Evolutionary conservation across 768 basidiomycete genomes (phyloP), one percentile per base, ranked within the genome.

Genomic region (Collybia nuda): DNA sequence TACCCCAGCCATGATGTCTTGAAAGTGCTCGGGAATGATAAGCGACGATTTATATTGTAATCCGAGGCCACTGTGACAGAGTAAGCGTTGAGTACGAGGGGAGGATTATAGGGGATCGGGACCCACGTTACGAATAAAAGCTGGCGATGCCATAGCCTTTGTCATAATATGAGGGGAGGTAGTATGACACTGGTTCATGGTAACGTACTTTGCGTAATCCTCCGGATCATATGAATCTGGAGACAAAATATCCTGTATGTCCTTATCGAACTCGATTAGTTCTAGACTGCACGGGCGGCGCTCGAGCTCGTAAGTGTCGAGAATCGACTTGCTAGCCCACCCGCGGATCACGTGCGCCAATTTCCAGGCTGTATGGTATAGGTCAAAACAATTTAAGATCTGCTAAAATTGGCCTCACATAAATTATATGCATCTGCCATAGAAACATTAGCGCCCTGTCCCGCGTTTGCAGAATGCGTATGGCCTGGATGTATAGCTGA

Each of bases 361-460:
- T 32, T 49, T 49, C 48, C 48, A 49, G 17, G 40, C 48, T 49
- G 32, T 14, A 17, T 4, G 6, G 8, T 46, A 46, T 46, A 46
- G 26, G 21, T 17, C 21, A 5, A 40, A 17, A 5, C 39, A 28
- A 12, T 18, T 14, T 18, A 12, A 40, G 6, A 32, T 11, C 32
- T 32, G 5, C 32, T 11, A 9, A 14, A 32, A 32, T 6, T 14
- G 32, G 12, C 2, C 29, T 41, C 8, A 49, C 48, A 29, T 6
- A 49, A 15, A 18, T 49, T 49, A 28, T 35, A 14, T n/a, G 48
- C 39, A 23, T 49, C 48, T 12, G 48, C 21, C 48, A 49, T 49
- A 17, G 48, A 49, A 1, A 41, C 42, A n/a, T 49, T 49, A 14
- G 48, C 48, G 14, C 48, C 48, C 18, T 49, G 48, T 11, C 48